Evolutionary conservation across 805 yeast species (phyloP).

Genomic region (Candida hungchunana): DNA sequence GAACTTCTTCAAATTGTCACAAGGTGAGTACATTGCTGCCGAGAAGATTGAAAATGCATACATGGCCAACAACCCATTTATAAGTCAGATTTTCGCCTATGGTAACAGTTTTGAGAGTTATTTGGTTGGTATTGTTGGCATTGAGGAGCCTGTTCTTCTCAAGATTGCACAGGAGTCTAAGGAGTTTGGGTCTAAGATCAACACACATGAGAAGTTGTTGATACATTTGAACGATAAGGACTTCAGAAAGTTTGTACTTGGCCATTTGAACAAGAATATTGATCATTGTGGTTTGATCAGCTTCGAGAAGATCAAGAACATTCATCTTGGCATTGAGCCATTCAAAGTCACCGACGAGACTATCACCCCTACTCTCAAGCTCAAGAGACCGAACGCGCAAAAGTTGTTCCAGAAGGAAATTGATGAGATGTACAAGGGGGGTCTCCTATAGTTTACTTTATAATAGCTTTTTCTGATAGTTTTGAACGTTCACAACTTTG

Average conservation of each 20-base stretch:
- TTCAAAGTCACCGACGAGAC: slow-evolving; percentile 48
- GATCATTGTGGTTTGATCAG: slow-evolving; percentile 36
- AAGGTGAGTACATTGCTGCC: slow-evolving; percentile 70
- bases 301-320: slow-evolving; percentile 49
- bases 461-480: too few relatives aligned
- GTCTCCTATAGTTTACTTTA: slow-evolving; percentile 24
- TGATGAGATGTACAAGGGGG: slow-evolving; percentile 42
- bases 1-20: slow-evolving; percentile 68
- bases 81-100: slow-evolving; percentile 54
- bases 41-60: slow-evolving; percentile 69
- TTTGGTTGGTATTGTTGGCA: slow-evolving; percentile 59
- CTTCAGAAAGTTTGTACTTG: slow-evolving; percentile 34
- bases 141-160: slow-evolving; percentile 42
- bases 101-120: slow-evolving; percentile 57
- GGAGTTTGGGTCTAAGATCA: slow-evolving; percentile 11
- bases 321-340: slow-evolving; percentile 46
- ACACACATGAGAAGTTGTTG: slow-evolving; percentile 22
- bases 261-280: slow-evolving; percentile 35
- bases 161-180: slow-evolving; percentile 15
- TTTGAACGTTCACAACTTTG: slow-evolving; percentile 33
- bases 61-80: slow-evolving; percentile 45
- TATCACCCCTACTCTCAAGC: slow-evolving; percentile 54
- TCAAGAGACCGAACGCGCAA: slow-evolving; percentile 53
- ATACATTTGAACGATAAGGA: slow-evolving; percentile 26
- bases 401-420: slow-evolving; percentile 36